Conservation (phyloP, 1,139 yeast genomes). For the Protomyces inundatus region DNA sequence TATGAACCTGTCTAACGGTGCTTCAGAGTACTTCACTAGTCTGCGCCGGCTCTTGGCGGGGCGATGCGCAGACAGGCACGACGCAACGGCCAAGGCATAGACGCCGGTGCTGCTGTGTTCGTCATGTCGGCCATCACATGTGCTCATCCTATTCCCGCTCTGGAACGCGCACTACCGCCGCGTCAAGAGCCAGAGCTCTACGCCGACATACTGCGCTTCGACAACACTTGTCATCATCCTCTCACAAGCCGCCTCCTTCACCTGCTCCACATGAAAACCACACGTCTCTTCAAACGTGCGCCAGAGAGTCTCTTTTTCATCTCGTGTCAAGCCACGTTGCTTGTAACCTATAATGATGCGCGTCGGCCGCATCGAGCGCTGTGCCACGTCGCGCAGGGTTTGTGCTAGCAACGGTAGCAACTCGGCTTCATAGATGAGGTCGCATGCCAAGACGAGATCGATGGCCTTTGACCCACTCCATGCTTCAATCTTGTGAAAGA, state of each 20-base stretch:
- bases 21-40: too few species aligned
- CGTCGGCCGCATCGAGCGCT: conserved; percentile 19
- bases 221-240: conserved; percentile 6
- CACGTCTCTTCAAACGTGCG: neutral
- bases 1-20: neutral
- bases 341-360: conserved; percentile 31
- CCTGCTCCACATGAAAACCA: conserved; percentile 13
- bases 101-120: too few species aligned
- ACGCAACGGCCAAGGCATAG: too few species aligned
- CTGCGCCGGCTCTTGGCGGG: too few species aligned
- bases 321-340: conserved; percentile 29
- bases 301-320: conserved; percentile 29
- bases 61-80: too few species aligned
- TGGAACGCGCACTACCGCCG: too few species aligned
- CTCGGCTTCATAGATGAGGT: conserved; percentile 31
- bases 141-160: too few species aligned
- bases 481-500: conserved; percentile 6
- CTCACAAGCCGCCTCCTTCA: neutral
- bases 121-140: too few species aligned
- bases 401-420: conserved; percentile 21
- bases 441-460: conserved; percentile 31
- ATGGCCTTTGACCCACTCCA: neutral
- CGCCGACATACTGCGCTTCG: conserved; percentile 6
- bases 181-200: conserved; percentile 12
- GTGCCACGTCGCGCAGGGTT: conserved; percentile 24